A percentile compares a stretch with the other conserved stretches of the same genome.
Conservation (phyloP, 345 rosid genomes). For the Populus nigra region DNA sequence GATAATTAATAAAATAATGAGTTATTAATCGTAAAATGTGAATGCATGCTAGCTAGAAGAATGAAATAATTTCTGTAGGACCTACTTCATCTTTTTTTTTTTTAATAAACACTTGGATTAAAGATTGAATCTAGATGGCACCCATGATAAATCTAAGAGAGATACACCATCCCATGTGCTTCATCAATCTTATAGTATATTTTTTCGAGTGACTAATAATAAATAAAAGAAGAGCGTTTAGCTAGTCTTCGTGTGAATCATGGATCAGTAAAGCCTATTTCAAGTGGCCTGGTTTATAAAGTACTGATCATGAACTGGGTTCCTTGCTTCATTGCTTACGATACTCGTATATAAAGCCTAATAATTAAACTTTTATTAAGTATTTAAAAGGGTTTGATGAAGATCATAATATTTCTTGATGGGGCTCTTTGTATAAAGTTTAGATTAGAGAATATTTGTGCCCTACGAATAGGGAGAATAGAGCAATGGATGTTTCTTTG, state of each 20-base stretch:
- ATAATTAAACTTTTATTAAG: background rate
- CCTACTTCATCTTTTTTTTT: constrained; percentile 4
- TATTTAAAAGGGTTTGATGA: background rate
- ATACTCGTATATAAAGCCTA: constrained; percentile 5
- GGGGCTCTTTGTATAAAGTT: constrained; percentile 10
- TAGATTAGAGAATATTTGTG: background rate
- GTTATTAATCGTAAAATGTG: background rate
- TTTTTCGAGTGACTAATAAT: background rate
- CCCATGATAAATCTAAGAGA: constrained; percentile 26
- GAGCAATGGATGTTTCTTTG: constrained; percentile 6
- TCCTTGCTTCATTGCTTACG: constrained; percentile 14
- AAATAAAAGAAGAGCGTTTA: constrained; percentile 18
- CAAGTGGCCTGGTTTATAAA: constrained; percentile 23
- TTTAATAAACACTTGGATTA: background rate
- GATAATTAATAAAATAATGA: background rate
- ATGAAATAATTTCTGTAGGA: constrained; percentile 37
- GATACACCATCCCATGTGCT: constrained; percentile 45
- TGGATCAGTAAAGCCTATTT: constrained; percentile 29
- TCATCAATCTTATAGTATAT: constrained; percentile 10
- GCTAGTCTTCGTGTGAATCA: constrained; percentile 29
- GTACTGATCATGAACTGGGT: background rate
- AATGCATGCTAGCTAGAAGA: constrained; percentile 18
- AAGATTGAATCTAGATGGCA: background rate
- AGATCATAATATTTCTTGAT: background rate
- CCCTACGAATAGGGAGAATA: background rate